Percentiles rank a stretch among this genome's conserved stretches.
phyloP scores from a whole-genome alignment of 2,329 filamentous ascomycete species.

The Pyrenophora teres region DNA sequence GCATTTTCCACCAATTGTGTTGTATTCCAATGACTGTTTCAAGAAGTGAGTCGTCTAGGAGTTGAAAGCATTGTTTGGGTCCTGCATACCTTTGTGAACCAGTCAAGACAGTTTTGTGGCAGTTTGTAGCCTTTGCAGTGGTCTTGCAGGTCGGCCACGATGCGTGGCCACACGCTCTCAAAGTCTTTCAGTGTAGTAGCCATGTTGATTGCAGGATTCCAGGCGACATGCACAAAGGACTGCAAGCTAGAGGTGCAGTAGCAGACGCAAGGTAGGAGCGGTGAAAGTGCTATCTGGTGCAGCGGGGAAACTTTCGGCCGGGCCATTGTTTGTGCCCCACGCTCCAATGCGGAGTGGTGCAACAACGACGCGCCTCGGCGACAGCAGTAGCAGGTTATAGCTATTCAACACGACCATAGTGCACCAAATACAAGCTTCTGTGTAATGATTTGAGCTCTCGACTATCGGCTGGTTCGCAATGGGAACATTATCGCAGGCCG shows the following conservation, averaged over 20 bases:
- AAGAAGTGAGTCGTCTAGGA: constrained; percentile 20
- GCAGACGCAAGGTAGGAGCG: constrained; percentile 8
- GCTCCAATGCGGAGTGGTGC: constrained; percentile 22
- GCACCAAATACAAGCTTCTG: too few relatives aligned
- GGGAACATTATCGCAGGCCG: constrained; percentile 45
- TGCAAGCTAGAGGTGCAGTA: constrained; percentile 13
- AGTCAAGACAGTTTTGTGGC: constrained; percentile 77
- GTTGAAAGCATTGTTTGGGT: constrained; percentile 2
- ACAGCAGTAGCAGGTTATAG: neutral
- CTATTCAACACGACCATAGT: neutral
- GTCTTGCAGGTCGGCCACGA: constrained; percentile 79
- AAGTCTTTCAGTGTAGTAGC: constrained; percentile 83
- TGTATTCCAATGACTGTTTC: constrained; percentile 75
- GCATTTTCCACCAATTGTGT: constrained; percentile 93
- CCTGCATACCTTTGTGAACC: constrained; percentile 75
- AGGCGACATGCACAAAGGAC: constrained; percentile 1
- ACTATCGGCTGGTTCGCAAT: constrained; percentile 2
- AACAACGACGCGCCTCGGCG: constrained; percentile 23
- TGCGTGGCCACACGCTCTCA: constrained; percentile 84
- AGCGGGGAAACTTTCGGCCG: constrained; percentile 29
- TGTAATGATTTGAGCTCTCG: too few relatives aligned
- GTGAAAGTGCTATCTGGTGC: constrained; percentile 6
- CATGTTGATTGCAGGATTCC: constrained; percentile 50
- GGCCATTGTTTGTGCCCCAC: constrained; percentile 23
- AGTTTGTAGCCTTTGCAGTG: constrained; percentile 83